Percentiles rank a stretch among this genome's conserved stretches.
These are phyloP conservation scores for Penicillium verhagenii DNA, from an alignment of 495 filamentous ascomycete genomes.

Conservation along the genomic window DNA sequence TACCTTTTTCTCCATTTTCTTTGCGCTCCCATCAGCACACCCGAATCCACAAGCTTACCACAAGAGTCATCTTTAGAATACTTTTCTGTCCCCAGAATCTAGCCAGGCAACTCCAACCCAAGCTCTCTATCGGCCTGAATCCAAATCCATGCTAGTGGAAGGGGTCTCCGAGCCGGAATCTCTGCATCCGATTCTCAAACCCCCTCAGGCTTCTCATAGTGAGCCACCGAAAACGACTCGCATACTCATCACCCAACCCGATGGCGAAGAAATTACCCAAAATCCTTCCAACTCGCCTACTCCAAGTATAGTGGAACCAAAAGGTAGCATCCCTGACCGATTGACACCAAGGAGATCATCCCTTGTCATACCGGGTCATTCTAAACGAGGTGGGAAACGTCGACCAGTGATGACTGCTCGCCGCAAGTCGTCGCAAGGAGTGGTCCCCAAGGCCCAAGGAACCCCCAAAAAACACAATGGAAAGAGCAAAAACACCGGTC, in stretches of 20 bases:
- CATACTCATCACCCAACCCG: conserved; percentile 27
- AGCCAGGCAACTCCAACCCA: conserved; percentile 3
- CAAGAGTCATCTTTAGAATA: not conserved
- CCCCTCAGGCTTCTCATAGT: conserved; percentile 22
- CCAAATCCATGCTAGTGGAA: conserved; percentile 8
- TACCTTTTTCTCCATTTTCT: no score
- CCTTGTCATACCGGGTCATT: conserved; percentile 30
- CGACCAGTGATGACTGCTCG: conserved; percentile 42
- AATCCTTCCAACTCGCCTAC: conserved; percentile 35
- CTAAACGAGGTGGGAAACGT: conserved; percentile 30
- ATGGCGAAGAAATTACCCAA: conserved; percentile 31
- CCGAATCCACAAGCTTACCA: not conserved
- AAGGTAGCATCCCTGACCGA: conserved; percentile 10
- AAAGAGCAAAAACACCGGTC: not conserved
- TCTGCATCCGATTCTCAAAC: conserved; percentile 43
- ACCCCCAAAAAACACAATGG: not conserved
- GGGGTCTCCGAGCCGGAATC: conserved; percentile 7
- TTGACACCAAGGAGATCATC: conserved; percentile 32
- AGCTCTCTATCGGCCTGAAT: not conserved
- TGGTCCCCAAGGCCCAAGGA: conserved; percentile 10
- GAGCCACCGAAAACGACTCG: conserved; percentile 38
- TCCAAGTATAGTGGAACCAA: conserved; percentile 16
- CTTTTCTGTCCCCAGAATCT: not conserved
- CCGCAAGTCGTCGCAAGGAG: conserved; percentile 42
- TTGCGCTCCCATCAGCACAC: not conserved